phyloP scores from a whole-genome alignment of 2,329 filamentous ascomycete genomes.

The Hypoxylon sp. region DNA sequence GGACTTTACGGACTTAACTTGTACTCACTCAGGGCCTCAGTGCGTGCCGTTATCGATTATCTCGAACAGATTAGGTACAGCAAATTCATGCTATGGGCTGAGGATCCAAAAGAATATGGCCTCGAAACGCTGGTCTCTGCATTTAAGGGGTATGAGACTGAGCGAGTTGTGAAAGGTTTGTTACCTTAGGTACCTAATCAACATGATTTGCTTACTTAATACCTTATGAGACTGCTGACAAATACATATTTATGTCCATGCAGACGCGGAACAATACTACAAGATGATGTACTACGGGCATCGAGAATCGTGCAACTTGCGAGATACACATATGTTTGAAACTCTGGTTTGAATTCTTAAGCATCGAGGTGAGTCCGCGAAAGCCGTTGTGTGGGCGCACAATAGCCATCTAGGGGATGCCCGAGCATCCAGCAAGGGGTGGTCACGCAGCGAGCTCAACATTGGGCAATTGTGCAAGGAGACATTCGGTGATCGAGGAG shows the following conservation, averaged over 20 bases:
- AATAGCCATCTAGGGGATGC: conserved; percentile 22
- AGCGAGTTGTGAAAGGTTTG: conserved; percentile 9
- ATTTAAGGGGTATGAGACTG: conserved; percentile 12
- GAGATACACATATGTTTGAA: conserved; percentile 17
- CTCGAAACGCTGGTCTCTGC: conserved; percentile 13
- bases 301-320: conserved; percentile 15
- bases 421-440: conserved; percentile 12
- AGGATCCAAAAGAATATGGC: conserved; percentile 10
- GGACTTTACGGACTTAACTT: conserved; percentile 8
- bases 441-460: conserved; percentile 2
- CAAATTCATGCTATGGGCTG: conserved; percentile 4
- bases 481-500: neutral
- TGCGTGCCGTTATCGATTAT: conserved; percentile 11
- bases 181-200: neutral
- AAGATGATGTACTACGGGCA: conserved; percentile 10
- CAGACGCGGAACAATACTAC: conserved; percentile 16
- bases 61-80: conserved; percentile 6
- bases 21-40: neutral
- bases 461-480: conserved; percentile 17
- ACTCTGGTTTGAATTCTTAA: neutral
- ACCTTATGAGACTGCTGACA: neutral
- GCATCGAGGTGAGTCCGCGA: conserved; percentile 3
- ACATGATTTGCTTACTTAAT: no score
- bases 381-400: conserved; percentile 19
- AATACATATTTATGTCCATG: neutral